Conservation (phyloP, 306 rosid genomes). For the Chamaecrista fasciculata region DNA sequence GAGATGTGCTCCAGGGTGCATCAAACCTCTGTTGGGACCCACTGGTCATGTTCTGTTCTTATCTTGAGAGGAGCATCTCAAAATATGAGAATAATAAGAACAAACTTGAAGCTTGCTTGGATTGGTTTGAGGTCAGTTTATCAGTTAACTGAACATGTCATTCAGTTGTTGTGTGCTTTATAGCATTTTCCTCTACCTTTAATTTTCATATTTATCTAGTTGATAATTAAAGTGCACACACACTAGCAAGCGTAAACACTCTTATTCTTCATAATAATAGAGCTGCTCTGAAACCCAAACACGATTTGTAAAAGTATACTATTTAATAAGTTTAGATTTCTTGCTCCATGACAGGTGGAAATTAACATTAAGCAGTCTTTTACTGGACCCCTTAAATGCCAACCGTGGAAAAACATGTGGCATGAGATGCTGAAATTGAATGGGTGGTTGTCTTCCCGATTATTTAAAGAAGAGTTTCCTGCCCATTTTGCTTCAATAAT, state of each 20-base stretch:
- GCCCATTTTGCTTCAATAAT: conserved; percentile 77
- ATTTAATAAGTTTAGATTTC: conserved; percentile 12
- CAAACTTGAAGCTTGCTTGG: conserved; percentile 72
- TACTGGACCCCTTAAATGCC: conserved; percentile 74
- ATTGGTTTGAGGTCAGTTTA: conserved; percentile 93
- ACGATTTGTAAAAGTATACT: conserved; percentile 6
- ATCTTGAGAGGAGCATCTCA: conserved; percentile 79
- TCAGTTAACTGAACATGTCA: conserved; percentile 19
- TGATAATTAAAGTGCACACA: conserved; percentile 2
- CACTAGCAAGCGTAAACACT: not conserved
- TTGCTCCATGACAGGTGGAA: conserved; percentile 75
- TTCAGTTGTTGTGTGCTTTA: not conserved
- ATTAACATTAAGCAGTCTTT: conserved; percentile 74
- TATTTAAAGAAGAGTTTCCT: conserved; percentile 92
- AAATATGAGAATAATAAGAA: conserved; percentile 64
- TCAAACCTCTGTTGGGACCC: conserved; percentile 88
- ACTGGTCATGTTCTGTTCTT: conserved; percentile 64
- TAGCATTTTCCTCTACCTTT: not conserved
- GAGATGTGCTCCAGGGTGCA: conserved; percentile 52
- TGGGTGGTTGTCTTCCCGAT: conserved; percentile 85
- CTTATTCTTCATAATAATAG: not conserved
- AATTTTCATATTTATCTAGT: not conserved
- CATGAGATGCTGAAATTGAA: conserved; percentile 73
- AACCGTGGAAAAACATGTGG: conserved; percentile 54
- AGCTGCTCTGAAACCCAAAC: conserved; percentile 10